phyloP scores from a whole-genome alignment of 768 basidiomycete genomes.

The Strobilomyces confusus region DNA sequence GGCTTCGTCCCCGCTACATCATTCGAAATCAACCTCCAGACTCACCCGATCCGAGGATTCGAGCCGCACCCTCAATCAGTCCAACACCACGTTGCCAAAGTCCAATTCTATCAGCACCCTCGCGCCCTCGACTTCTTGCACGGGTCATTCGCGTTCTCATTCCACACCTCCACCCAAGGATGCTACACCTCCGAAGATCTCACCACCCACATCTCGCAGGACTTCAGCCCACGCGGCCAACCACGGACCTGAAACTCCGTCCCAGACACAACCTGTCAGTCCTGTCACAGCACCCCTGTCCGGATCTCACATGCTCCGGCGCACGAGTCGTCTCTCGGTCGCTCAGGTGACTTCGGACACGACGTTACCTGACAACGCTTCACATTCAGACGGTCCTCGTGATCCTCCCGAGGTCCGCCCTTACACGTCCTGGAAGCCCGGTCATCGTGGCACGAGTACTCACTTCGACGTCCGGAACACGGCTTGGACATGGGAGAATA shows the following conservation, averaged over 20 bases:
- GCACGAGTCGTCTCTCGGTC: constrained; percentile 16
- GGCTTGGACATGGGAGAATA: constrained; percentile 8
- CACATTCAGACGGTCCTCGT: constrained; percentile 6
- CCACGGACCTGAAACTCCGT: constrained; percentile 5
- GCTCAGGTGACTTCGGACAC: constrained; percentile 4
- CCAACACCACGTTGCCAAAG: constrained; percentile 21
- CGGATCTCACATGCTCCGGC: constrained; percentile 22
- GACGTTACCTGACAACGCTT: background rate
- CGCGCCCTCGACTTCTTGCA: constrained; percentile 24
- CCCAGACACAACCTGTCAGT: constrained; percentile 12
- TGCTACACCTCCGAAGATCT: constrained; percentile 10
- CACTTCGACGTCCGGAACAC: constrained; percentile 8
- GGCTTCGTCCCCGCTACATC: constrained; percentile 7
- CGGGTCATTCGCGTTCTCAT: constrained; percentile 20
- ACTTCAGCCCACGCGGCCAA: constrained; percentile 7
- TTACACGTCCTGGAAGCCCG: constrained; percentile 3
- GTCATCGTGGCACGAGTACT: constrained; percentile 17
- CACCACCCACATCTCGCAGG: constrained; percentile 17
- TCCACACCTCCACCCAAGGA: constrained; percentile 12
- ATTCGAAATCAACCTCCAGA: constrained; percentile 13
- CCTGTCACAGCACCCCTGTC: constrained; percentile 3
- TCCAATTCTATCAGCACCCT: constrained; percentile 28
- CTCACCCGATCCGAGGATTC: constrained; percentile 19
- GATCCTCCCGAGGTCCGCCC: constrained; percentile 24
- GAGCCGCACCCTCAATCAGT: constrained; percentile 17